Conservation (phyloP, 306 rosid genomes). For the Geum urbanum region DNA sequence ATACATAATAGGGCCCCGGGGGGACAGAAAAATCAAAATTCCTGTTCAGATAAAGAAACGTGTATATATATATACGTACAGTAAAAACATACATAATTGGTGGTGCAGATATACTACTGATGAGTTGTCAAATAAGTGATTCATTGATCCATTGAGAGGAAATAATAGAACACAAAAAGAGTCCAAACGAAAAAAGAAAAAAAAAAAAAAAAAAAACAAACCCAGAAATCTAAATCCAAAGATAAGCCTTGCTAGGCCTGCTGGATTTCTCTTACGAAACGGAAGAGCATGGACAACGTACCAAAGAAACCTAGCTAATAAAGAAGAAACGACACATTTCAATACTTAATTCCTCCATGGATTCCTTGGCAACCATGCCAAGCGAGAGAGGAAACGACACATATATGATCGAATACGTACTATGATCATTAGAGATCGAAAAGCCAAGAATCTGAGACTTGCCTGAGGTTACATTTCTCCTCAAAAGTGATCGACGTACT, state of each 20-base stretch:
- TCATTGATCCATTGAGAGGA: neutral
- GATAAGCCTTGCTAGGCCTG: neutral
- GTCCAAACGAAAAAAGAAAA: neutral
- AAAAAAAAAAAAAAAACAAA: neutral
- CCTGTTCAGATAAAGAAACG: neutral
- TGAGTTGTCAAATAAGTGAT: neutral
- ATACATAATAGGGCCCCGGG: neutral
- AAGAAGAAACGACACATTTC: neutral
- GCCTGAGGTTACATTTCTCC: constrained; percentile 68
- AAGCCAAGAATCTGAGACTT: constrained; percentile 94
- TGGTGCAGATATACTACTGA: neutral
- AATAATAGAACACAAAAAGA: neutral
- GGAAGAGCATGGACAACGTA: too few relatives aligned
- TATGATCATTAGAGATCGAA: neutral
- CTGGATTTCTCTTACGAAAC: neutral
- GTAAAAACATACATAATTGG: neutral
- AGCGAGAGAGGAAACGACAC: neutral
- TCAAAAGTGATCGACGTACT: constrained; percentile 9
- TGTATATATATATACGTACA: neutral
- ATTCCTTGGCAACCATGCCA: constrained; percentile 10
- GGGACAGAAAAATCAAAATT: neutral
- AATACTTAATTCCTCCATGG: neutral
- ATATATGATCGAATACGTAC: too few relatives aligned
- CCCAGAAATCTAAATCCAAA: neutral
- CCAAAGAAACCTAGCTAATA: neutral